Evolutionary conservation across 129 eudicot genomes (phyloP), one percentile per base, ranked within the genome.

Genomic region (Ambrosia artemisiifolia): DNA sequence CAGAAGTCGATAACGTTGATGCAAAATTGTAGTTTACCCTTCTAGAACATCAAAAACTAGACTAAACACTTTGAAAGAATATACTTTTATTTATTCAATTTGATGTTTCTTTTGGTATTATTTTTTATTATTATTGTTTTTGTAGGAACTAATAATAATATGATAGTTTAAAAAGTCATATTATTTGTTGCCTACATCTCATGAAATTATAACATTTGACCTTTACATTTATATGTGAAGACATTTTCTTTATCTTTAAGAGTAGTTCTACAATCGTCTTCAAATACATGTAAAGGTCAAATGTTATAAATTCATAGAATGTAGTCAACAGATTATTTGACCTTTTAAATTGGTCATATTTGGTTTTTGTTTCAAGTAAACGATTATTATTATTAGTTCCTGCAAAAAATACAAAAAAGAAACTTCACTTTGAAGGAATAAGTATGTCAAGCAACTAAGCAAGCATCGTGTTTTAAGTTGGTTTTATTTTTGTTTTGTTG

Each of bases 361-460:
- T 63, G 14, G 13, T 17, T 17, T 63, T 16, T 11, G 44, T 36
- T 38, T 9, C 32, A 34, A 34, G 34, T 4, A 14, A 62, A 14
- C 13, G 5, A 30, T 8, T 13, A 30, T 8, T 13, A 35, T 3
- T 12, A 13, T 11, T 4, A 28, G 65, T 32, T 12, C 65, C 47
- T 34, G 13, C 67, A 14, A n/a, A 14, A n/a, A 34, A 33, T 33
- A 60, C 12, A 30, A 59, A 8, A 57, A 57, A 7, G 16, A 57
- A 32, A 7, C 46, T 33, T 63, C 14, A 38, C 16, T 8, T 38
- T 63, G 69, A 18, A 63, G 36, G 50, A 63, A n/a, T 18, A 34
- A 34, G 6, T 13, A 62, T 62, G 44, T 61, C 66, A 61, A 61
- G n/a, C n/a, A n/a, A n/a, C n/a, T n/a, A n/a, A n/a, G n/a, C 63